These are phyloP conservation scores for Bifiguratus adelaidae DNA, from an alignment of 192 early-diverging fungal genomes.

Conservation along the genomic window DNA sequence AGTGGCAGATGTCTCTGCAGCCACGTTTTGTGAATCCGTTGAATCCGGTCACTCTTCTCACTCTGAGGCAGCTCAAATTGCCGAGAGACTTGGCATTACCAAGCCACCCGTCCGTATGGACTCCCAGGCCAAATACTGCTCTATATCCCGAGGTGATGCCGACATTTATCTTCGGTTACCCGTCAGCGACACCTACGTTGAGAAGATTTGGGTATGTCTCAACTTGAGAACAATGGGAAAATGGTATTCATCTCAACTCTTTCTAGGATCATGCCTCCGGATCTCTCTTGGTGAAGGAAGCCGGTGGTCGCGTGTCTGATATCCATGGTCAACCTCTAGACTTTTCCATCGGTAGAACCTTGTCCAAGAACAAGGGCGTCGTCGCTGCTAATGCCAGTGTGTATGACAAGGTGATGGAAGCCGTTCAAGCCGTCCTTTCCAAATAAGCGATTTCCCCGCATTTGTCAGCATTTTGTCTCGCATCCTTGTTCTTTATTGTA, in stretches of 20 bases:
- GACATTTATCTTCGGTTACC: constrained; percentile 88
- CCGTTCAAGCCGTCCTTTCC: constrained; percentile 52
- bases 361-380: constrained; percentile 81
- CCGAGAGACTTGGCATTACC: constrained; percentile 69
- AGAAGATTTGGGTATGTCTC: constrained; percentile 90
- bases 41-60: constrained; percentile 89
- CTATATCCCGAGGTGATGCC: constrained; percentile 86
- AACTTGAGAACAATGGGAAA: not conserved
- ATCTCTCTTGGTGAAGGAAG: constrained; percentile 79
- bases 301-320: constrained; percentile 85
- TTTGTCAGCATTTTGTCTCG: too few relatives aligned
- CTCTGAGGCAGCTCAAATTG: constrained; percentile 66
- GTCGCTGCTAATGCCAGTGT: constrained; percentile 69
- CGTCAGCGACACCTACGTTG: constrained; percentile 66
- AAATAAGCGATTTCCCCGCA: too few relatives aligned
- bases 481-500: too few relatives aligned
- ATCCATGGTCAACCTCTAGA: constrained; percentile 76
- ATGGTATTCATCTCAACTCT: not conserved
- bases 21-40: constrained; percentile 90
- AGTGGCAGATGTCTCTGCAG: constrained; percentile 40
- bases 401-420: constrained; percentile 65
- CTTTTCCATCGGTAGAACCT: constrained; percentile 78
- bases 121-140: constrained; percentile 94
- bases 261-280: constrained; percentile 89
- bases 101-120: constrained; percentile 84